Percentiles rank a stretch among this genome's conserved stretches.
Conservation (phyloP, 2,329 filamentous ascomycete species). For the Xylaria digitata region DNA sequence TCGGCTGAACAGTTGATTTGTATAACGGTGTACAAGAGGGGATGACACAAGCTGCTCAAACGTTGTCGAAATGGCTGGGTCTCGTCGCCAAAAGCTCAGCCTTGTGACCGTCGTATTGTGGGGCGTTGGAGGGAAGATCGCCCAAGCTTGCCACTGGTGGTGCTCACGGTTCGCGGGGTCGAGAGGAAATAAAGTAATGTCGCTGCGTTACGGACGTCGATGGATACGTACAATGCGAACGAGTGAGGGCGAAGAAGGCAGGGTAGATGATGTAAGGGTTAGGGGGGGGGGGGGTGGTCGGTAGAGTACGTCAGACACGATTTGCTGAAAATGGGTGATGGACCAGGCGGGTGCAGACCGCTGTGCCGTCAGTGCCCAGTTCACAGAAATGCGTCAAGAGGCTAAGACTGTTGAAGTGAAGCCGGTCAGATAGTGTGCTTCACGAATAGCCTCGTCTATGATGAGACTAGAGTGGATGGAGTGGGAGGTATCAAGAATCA, state of each 20-base stretch:
- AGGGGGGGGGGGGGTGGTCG: conserved; percentile 18
- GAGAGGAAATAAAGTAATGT: conserved; percentile 11
- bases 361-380: conserved; percentile 44
- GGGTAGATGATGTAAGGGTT: conserved; percentile 29
- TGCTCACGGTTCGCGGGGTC: conserved; percentile 31
- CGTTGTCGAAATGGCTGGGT: conserved; percentile 34
- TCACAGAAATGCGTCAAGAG: conserved; percentile 24
- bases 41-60: conserved; percentile 30
- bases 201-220: conserved; percentile 17
- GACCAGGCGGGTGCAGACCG: conserved; percentile 50
- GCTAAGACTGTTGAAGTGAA: conserved; percentile 16
- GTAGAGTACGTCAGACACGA: conserved; percentile 36
- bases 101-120: conserved; percentile 43
- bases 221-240: conserved; percentile 5
- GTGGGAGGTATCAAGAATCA: conserved; percentile 17
- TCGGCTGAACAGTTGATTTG: conserved; percentile 30
- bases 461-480: conserved; percentile 11
- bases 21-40: conserved; percentile 38
- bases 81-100: conserved; percentile 44
- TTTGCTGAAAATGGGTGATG: conserved; percentile 43
- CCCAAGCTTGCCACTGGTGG: conserved; percentile 29
- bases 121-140: conserved; percentile 26
- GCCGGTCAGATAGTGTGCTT: conserved; percentile 8
- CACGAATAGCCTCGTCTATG: conserved; percentile 13
- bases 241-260: conserved; percentile 16